Evolutionary conservation across 139 green algal species (phyloP), one percentile per base, ranked within the genome.

Genomic region (Mesotaenium endlicherianum): DNA sequence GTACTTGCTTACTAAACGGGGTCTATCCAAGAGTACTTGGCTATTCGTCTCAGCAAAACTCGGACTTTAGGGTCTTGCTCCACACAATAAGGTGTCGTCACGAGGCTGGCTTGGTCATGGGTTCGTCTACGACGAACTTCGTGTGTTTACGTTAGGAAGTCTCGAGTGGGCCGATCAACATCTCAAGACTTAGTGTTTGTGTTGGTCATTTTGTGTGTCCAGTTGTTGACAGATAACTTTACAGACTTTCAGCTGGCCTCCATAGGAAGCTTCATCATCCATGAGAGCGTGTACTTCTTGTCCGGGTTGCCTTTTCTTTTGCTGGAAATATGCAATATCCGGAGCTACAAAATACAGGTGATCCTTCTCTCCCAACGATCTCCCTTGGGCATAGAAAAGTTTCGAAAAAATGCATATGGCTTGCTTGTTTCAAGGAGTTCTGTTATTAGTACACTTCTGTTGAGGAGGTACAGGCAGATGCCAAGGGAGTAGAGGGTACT

Each of bases 221-320:
- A 80, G 79, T 40, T 57, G 31, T 41, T 86, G 58, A 86, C 80
- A 17, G 49, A 50, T 43, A 80, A 80, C 45, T 86, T 86, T 42
- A 75, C 81, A 20, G 81, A 87, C 45, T 87, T 81, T 41, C 81
- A 87, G 74, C 81, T 87, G 31, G 70, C 70, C 57, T 45, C 70
- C 16, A 36, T 87, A 0, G 81, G 81, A 41, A 82, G 70, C 36
- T 87, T 87, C 49, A 34, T 87, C 44, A 87, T 87, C 41, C 81
- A 87, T n/a, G 81, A 87, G 70, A 58, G 49, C 34, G 81, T 87
- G n/a, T 87, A 67, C 59, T 87, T 87, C 70, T n/a, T 71, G n/a
- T 80, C 70, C 1, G 81, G 81, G 0, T 26, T 87, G 0, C 81
- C 81, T 41, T 87, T 59, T 16, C 74, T 87, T 2, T 38, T 82